These are phyloP conservation scores for Solanum infundibuliforme DNA, from an alignment of 257 asterid species.

Conservation along the genomic window DNA sequence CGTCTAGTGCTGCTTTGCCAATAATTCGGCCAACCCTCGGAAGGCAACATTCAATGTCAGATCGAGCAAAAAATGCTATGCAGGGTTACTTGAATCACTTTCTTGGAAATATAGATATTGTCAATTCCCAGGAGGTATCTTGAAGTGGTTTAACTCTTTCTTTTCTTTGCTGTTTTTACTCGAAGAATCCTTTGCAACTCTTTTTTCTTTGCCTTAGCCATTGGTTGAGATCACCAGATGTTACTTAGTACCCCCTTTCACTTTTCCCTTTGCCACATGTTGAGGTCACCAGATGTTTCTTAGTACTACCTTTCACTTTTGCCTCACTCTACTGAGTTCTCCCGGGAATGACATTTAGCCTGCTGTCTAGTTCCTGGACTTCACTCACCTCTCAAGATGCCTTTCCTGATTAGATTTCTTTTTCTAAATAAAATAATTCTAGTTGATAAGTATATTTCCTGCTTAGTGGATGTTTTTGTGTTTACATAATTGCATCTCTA, in stretches of 20 bases:
- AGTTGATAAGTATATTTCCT: neutral
- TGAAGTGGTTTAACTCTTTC: neutral
- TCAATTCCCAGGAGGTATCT: slow-evolving; percentile 78
- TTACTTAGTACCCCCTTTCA: neutral
- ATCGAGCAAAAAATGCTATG: slow-evolving; percentile 80
- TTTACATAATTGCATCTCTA: neutral
- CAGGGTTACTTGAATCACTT: slow-evolving; percentile 96
- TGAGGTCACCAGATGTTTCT: neutral
- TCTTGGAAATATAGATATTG: slow-evolving; percentile 80
- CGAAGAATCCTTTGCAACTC: neutral
- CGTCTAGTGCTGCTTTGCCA: slow-evolving; percentile 94
- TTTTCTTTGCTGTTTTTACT: neutral
- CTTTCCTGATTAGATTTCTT: neutral
- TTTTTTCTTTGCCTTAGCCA: neutral
- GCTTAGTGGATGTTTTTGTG: neutral
- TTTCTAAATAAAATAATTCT: neutral
- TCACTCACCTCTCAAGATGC: neutral
- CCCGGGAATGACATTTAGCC: neutral
- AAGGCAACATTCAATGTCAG: slow-evolving; percentile 88
- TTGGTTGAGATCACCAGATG: neutral
- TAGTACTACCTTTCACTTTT: neutral
- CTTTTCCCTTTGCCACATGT: neutral
- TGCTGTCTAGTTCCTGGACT: neutral
- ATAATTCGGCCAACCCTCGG: slow-evolving; percentile 88
- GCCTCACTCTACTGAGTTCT: neutral